Percentiles rank a stretch among this genome's conserved stretches.
These are phyloP conservation scores for Chaetoscypha palmicola DNA, from an alignment of 2,329 filamentous ascomycete species.

Conservation along the genomic window DNA sequence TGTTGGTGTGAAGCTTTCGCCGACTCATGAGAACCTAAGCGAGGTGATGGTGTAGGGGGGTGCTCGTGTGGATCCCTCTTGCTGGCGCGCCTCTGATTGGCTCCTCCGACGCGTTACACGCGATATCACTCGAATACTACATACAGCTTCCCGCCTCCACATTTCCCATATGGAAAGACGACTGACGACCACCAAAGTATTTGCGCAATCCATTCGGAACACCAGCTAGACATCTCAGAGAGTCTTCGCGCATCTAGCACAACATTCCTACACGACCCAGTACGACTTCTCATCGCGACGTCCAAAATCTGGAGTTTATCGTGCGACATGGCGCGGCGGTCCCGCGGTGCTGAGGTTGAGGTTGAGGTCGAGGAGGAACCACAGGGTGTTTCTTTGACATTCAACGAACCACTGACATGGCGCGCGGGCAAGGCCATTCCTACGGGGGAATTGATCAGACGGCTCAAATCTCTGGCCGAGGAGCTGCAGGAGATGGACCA, in stretches of 20 bases:
- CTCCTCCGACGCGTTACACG: not conserved
- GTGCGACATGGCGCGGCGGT: constrained; percentile 30
- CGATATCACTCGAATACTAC: not conserved
- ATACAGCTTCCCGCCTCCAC: not conserved
- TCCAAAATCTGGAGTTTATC: constrained; percentile 19
- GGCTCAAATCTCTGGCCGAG: constrained; percentile 71
- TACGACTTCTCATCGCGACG: too few relatives aligned
- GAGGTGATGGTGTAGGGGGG: not conserved
- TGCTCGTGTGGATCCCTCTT: too few relatives aligned
- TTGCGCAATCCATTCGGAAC: too few relatives aligned
- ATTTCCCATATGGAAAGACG: too few relatives aligned
- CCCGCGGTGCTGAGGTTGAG: constrained; percentile 25
- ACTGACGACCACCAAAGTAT: too few relatives aligned
- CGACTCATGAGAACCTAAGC: too few relatives aligned
- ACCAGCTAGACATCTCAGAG: too few relatives aligned
- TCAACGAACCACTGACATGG: constrained; percentile 85
- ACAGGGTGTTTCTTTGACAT: constrained; percentile 52
- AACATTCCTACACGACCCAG: too few relatives aligned
- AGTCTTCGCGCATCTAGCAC: too few relatives aligned
- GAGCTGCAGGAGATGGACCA: constrained; percentile 85
- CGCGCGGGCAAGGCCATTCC: constrained; percentile 84
- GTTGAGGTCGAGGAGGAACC: constrained; percentile 21
- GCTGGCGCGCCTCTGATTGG: too few relatives aligned
- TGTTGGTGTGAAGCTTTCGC: too few relatives aligned
- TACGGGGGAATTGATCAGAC: constrained; percentile 71